These are phyloP conservation scores for Ocimum tenuiflorum DNA, from an alignment of 257 asterid genomes.

Conservation along the genomic window DNA sequence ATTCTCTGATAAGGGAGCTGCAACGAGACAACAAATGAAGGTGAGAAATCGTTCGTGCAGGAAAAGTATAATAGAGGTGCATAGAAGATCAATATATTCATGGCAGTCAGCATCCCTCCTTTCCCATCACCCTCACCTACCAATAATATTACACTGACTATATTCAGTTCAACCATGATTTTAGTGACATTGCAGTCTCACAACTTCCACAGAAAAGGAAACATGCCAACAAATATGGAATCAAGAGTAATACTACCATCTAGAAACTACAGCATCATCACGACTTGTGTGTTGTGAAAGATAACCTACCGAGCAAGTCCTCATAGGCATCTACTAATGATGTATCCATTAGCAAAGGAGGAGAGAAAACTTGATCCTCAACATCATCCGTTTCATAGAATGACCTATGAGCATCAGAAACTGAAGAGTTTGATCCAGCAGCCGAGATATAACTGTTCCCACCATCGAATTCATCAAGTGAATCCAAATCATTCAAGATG, in stretches of 20 bases:
- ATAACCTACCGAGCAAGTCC: conserved; percentile 82
- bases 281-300: not conserved
- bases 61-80: not conserved
- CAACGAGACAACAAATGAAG: conserved; percentile 24
- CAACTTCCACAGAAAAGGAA: conserved; percentile 3
- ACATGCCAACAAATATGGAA: not conserved
- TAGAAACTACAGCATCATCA: conserved; percentile 9
- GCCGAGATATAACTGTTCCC: conserved; percentile 64
- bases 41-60: not conserved
- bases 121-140: not conserved
- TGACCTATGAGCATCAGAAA: conserved; percentile 68
- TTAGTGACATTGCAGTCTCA: not conserved
- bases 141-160: not conserved
- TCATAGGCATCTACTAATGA: conserved; percentile 75
- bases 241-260: not conserved
- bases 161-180: not conserved
- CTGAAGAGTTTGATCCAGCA: conserved; percentile 65
- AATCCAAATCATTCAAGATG: conserved; percentile 56
- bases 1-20: conserved; percentile 97
- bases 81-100: not conserved
- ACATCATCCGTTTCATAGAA: conserved; percentile 69
- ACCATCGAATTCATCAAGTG: conserved; percentile 72
- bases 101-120: not conserved
- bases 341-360: conserved; percentile 82
- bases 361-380: conserved; percentile 88